Conservation (phyloP, 768 basidiomycete genomes). For the Leccinum disarticulatum region DNA sequence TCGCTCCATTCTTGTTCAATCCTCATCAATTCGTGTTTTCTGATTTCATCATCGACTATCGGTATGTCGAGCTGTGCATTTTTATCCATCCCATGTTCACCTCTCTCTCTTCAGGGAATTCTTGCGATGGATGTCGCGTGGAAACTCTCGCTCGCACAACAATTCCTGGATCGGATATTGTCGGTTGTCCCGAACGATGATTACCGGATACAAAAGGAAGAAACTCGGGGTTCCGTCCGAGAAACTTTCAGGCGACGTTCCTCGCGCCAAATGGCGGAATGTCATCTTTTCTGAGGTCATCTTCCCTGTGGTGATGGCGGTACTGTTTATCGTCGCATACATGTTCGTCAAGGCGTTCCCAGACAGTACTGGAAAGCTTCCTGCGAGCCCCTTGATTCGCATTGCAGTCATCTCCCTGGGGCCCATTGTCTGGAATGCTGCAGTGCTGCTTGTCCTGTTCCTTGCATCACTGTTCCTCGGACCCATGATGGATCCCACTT, state of each 20-base stretch:
- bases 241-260: conserved; percentile 93
- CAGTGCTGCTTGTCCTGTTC: conserved; percentile 83
- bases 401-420: conserved; percentile 92
- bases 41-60: conserved; percentile 95
- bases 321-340: conserved; percentile 85
- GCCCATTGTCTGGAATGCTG: conserved; percentile 95
- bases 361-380: conserved; percentile 52
- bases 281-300: conserved; percentile 87
- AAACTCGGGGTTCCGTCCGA: conserved; percentile 95
- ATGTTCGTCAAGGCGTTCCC: conserved; percentile 93
- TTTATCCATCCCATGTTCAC: background rate
- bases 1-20: conserved; percentile 98
- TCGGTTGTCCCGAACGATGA: conserved; percentile 94
- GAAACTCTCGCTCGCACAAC: conserved; percentile 94
- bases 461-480: conserved; percentile 89
- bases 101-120: conserved; percentile 67
- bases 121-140: conserved; percentile 98
- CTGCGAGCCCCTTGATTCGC: conserved; percentile 85
- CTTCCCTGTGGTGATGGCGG: conserved; percentile 82
- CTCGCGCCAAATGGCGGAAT: conserved; percentile 89
- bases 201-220: conserved; percentile 99
- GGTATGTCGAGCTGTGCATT: conserved; percentile 43
- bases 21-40: conserved; percentile 99
- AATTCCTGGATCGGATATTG: conserved; percentile 99
- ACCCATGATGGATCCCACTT: conserved; percentile 80